Evolutionary conservation across 768 basidiomycete genomes (phyloP).

Genomic region (Chalciporus chontae): DNA sequence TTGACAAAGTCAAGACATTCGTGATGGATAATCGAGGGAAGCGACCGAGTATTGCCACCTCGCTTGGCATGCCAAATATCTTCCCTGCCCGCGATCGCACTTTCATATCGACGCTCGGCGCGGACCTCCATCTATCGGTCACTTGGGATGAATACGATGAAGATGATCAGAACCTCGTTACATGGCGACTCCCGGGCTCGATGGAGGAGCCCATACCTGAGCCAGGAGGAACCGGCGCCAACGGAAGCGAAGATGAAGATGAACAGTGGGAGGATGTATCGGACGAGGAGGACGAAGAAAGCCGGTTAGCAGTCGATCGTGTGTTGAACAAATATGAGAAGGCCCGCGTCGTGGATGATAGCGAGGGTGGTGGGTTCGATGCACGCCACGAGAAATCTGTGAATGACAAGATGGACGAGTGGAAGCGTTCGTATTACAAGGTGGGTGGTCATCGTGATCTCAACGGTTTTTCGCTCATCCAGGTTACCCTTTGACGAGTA

Average conservation of each 20-base stretch:
- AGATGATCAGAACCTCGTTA: conserved; percentile 72
- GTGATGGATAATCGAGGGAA: conserved; percentile 46
- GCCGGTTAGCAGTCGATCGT: conserved; percentile 67
- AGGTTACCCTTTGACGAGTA: conserved; percentile 26
- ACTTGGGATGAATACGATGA: conserved; percentile 96
- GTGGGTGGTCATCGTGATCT: conserved; percentile 51
- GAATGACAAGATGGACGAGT: conserved; percentile 84
- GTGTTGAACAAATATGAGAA: conserved; percentile 87
- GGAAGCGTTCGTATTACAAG: conserved; percentile 89
- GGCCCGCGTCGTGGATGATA: conserved; percentile 71
- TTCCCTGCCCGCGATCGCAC: conserved; percentile 77
- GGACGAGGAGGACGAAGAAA: conserved; percentile 66
- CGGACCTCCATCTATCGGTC: conserved; percentile 71
- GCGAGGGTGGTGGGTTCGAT: conserved; percentile 74
- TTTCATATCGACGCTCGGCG: conserved; percentile 74
- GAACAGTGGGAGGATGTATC: conserved; percentile 48
- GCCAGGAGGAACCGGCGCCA: conserved; percentile 30
- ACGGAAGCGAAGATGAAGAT: conserved; percentile 51
- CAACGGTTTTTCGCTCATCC: conserved; percentile 10
- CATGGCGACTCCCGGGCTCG: conserved; percentile 56
- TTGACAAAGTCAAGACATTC: conserved; percentile 75
- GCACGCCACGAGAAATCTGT: conserved; percentile 69
- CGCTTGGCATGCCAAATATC: conserved; percentile 69
- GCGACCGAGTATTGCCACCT: conserved; percentile 29
- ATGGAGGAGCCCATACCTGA: conserved; percentile 33